A percentile compares a stretch with the other conserved stretches of the same genome.
These are phyloP conservation scores for Chaetomiaceae sp. DNA, from an alignment of 2,329 filamentous ascomycete genomes.

Conservation along the genomic window DNA sequence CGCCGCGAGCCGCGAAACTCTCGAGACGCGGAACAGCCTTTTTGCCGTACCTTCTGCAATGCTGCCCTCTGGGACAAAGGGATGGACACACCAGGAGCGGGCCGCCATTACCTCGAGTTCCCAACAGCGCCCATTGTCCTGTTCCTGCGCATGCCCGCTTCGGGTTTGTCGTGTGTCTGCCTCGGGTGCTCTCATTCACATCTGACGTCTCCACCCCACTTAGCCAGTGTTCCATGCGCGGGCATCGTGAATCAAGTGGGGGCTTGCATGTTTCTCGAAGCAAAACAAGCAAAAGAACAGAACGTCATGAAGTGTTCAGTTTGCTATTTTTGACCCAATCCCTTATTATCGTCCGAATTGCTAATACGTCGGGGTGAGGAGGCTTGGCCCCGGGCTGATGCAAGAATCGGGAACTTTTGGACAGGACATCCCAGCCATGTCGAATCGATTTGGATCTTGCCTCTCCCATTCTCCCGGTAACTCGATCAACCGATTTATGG, in stretches of 20 bases:
- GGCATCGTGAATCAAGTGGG: too few species aligned
- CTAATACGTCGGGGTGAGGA: too few species aligned
- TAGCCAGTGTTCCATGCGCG: too few species aligned
- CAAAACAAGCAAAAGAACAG: too few species aligned
- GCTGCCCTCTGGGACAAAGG: background rate
- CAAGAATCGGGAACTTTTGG: background rate
- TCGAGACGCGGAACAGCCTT: background rate
- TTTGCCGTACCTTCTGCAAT: conserved; percentile 3
- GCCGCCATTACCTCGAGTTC: background rate
- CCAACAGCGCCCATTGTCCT: background rate
- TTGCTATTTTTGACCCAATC: background rate
- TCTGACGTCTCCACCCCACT: too few species aligned
- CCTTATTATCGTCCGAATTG: background rate
- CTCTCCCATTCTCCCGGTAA: background rate
- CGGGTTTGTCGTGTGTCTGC: background rate
- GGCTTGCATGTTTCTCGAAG: too few species aligned
- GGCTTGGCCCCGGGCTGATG: background rate
- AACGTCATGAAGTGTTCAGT: too few species aligned
- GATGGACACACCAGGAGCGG: background rate
- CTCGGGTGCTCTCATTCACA: too few species aligned
- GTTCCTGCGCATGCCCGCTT: background rate
- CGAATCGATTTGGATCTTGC: background rate
- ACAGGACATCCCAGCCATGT: conserved; percentile 1
- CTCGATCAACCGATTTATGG: background rate
- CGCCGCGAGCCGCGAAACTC: background rate